Evolutionary conservation across 495 filamentous ascomycete genomes (phyloP), one percentile per base, ranked within the genome.

Genomic region (Cudoniella acicularis): DNA sequence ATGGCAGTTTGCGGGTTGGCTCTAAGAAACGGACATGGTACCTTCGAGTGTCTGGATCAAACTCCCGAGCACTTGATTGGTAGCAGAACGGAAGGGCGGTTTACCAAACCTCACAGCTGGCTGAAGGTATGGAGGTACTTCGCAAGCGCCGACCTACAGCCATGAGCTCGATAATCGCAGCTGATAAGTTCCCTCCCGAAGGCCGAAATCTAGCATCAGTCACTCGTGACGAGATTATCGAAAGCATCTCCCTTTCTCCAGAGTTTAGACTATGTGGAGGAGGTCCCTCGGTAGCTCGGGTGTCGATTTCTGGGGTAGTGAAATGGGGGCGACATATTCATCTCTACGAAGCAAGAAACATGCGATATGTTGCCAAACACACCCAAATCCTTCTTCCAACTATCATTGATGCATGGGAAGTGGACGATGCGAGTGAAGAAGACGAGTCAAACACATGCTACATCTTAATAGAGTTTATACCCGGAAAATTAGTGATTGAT

Each of bases 401-500:
- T 18, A 47, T 58, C 24, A 40, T 50, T 21, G 46, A 51, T 50
- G 24, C 43, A 10, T 50, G 46, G 45, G 55, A 58, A 18, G 48
- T 24, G 10, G 20, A 50, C 4, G 55, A 41, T n/a, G 2, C 45
- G 26, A 18, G 18, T 2, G 10, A 21, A 30, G 23, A 58, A 4
- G 55, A 51, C 11, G 43, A 27, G 23, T 20, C 18, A 36, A 73
- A 54, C 11, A 59, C 23, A 30, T 60, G 68, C 4, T 72, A 68
- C 56, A 64, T 73, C 59, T 56, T 71, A 13, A 72, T 73, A 65
- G 66, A 73, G 61, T 73, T 62, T 59, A 62, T 73, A 54, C 2
- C 53, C 23, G 67, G 71, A 17, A 22, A 67, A 54, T 46, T 63
- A 2, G 63, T 71, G 43, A 62, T 62, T 46, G 59, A 64, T 24